These are phyloP conservation scores for Arthrocladium fulminans DNA, from an alignment of 2,329 filamentous ascomycete species.

Conservation along the genomic window DNA sequence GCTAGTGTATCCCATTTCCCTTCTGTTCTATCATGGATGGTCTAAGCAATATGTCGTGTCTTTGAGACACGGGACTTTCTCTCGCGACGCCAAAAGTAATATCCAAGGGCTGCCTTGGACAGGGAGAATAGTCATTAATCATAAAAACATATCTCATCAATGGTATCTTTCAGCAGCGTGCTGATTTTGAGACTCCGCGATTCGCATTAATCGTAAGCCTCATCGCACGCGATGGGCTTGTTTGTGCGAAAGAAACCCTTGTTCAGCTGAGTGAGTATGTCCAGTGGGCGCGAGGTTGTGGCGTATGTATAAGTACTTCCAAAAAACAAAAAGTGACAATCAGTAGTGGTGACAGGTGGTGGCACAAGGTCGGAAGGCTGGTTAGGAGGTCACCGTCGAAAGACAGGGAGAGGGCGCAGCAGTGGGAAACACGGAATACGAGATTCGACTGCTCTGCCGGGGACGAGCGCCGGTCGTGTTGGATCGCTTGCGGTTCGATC, in stretches of 20 bases:
- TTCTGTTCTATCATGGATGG: too few species aligned
- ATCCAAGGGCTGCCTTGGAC: background rate
- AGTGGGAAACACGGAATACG: conserved; percentile 37
- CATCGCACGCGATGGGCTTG: background rate
- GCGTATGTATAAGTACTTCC: background rate
- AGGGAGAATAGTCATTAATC: conserved; percentile 7
- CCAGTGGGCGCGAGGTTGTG: background rate
- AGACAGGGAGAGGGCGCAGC: conserved; percentile 3
- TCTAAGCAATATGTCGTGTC: too few species aligned
- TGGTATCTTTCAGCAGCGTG: background rate
- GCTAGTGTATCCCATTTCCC: too few species aligned
- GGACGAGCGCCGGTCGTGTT: conserved; percentile 15
- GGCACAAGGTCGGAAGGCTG: background rate
- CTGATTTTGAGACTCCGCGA: background rate
- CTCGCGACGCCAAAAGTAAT: too few species aligned
- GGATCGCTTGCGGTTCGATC: conserved; percentile 15
- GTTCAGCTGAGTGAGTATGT: background rate
- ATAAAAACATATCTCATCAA: conserved; percentile 4
- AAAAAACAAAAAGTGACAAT: background rate
- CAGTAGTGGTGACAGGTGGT: background rate
- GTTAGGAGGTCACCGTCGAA: background rate
- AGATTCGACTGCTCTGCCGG: conserved; percentile 26
- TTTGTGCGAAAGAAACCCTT: background rate
- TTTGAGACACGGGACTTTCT: too few species aligned
- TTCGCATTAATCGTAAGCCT: conserved; percentile 1